Evolutionary conservation across 192 early-diverging fungal species (phyloP).

Genomic region (Paraglomus brasilianum): DNA sequence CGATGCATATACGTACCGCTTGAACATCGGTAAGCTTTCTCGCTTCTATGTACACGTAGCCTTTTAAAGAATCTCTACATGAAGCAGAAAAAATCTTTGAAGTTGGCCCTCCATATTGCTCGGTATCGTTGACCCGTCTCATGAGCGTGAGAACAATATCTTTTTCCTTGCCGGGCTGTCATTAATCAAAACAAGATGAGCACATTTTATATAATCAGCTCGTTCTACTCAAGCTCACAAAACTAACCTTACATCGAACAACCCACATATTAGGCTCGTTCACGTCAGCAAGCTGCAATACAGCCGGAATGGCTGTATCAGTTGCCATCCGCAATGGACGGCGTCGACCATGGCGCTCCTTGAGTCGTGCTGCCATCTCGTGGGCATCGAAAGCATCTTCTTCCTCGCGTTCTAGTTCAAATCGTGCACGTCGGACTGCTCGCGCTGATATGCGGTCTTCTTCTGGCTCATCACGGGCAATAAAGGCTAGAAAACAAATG

Average conservation of each 20-base stretch:
- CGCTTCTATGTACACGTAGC: slow-evolving; percentile 94
- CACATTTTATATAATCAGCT: neutral
- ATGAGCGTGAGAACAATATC: slow-evolving; percentile 81
- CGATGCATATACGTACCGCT: slow-evolving; percentile 36
- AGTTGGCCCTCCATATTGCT: slow-evolving; percentile 53
- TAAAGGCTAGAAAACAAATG: neutral
- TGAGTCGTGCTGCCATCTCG: slow-evolving; percentile 71
- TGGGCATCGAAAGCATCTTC: slow-evolving; percentile 83
- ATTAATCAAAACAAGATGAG: neutral
- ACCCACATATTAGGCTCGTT: slow-evolving; percentile 92
- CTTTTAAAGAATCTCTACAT: slow-evolving; percentile 77
- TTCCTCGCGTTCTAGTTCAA: slow-evolving; percentile 66
- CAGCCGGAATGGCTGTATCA: slow-evolving; percentile 69
- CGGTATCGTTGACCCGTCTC: slow-evolving; percentile 70
- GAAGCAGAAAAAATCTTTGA: slow-evolving; percentile 80
- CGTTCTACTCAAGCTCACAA: too few relatives aligned
- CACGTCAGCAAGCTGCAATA: slow-evolving; percentile 79
- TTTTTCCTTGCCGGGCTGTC: slow-evolving; percentile 78
- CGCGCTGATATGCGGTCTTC: neutral
- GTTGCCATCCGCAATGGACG: slow-evolving; percentile 45
- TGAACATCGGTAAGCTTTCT: slow-evolving; percentile 75
- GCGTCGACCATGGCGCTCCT: slow-evolving; percentile 72
- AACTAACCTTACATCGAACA: slow-evolving; percentile 67
- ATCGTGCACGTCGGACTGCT: slow-evolving; percentile 62
- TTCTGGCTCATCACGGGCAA: too few relatives aligned